Conservation (phyloP, 352 stramenopile genomes). For the Blastocystis sp. region DNA sequence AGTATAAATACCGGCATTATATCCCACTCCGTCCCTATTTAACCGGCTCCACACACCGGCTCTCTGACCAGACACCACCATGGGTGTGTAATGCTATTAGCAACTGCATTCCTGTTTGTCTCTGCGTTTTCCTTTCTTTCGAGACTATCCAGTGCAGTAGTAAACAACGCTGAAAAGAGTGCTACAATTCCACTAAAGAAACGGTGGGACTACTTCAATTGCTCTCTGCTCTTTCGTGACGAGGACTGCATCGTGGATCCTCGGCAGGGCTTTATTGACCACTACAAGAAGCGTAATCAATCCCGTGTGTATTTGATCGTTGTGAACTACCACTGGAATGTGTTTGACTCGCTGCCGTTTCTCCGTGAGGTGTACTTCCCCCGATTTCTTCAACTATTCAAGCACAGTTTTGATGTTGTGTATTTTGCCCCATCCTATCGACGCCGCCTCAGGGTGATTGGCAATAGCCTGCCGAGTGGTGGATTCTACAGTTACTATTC, state of each 20-base stretch:
- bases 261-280: neutral
- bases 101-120: too few species aligned
- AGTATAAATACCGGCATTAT: too few species aligned
- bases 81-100: too few species aligned
- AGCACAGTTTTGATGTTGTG: slow-evolving; percentile 24
- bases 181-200: too few species aligned
- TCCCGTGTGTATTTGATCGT: slow-evolving; percentile 27
- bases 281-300: neutral
- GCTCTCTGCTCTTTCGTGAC: too few species aligned
- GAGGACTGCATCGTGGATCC: neutral
- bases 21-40: too few species aligned
- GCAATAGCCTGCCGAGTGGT: neutral
- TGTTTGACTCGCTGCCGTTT: neutral
- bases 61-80: too few species aligned
- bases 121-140: too few species aligned
- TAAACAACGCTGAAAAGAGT: too few species aligned
- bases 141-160: too few species aligned
- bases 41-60: too few species aligned
- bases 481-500: slow-evolving; percentile 61
- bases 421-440: slow-evolving; percentile 9
- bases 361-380: neutral
- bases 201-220: too few species aligned
- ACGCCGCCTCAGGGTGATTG: neutral
- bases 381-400: slow-evolving; percentile 15
- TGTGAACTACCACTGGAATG: slow-evolving; percentile 49